Base-by-base conservation (phyloP, 257 asterid species). In the Nicotiana noctiflora region DNA sequence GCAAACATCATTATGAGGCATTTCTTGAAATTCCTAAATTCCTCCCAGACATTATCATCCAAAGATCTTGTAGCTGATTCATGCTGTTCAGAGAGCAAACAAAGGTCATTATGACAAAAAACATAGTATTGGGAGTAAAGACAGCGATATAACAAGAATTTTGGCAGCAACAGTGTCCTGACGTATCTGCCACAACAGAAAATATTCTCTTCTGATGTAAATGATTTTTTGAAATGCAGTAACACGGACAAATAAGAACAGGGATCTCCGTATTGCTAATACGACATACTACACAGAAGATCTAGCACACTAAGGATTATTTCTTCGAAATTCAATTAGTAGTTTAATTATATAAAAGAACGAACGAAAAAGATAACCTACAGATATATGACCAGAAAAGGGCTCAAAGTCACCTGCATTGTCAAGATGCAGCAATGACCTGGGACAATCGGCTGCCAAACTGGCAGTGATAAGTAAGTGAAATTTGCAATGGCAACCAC, bases 1-100 rank as follows among this genome's bases (percentile, higher is more conserved):
- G 88, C 96, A 65, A 90, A 92, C 97, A 93, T 93, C 99, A 91
- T 95, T 77, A 93, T 90, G 85, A 95, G 89, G 91, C 99, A 95
- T 85, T 95, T 95, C 94, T 95, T 95, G 93, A 93, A 95, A 89
- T 95, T 95, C 18, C 97, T 93, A 21, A 93, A 88, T 85, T 95
- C 99, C 85, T 91, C 91, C 98, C 97, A 95, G 51, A 96, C 98
- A 76, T 93, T 91, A 76, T 96, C 90, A 13, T 96, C 98, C 3
- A 96, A 90, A 11, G 88, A 84, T 88, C 99, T 93, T 29, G 97
- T 92, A 56, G 97, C 87, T 70, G 90, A 80, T 87, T 96, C 99
- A 79, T 95, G 99, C 99, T 95, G 95, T 68, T 62, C 51, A 85
- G 64, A 29, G 18, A 34, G 82, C 19, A 55, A 59, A 79, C 68